Percentiles rank a stretch among this genome's conserved stretches.
These are phyloP conservation scores for Calonectria crousiana DNA, from an alignment of 2,329 filamentous ascomycete genomes.

Conservation along the genomic window DNA sequence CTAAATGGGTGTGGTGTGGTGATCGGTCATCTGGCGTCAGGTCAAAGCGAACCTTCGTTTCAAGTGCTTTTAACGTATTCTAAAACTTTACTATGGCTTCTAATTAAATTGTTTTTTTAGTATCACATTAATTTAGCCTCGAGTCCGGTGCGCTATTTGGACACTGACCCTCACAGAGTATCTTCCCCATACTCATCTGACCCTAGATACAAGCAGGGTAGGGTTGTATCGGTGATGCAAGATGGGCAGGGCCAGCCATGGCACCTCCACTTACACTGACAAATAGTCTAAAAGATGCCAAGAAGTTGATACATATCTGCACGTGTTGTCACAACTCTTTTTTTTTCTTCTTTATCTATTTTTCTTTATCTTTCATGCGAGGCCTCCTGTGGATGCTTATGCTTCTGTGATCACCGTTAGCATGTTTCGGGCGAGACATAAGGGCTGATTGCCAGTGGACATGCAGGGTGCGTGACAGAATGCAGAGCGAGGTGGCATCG, in stretches of 20 bases:
- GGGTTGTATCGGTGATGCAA: conserved; percentile 11
- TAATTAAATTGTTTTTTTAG: not conserved
- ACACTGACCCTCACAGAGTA: not conserved
- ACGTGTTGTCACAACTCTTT: not conserved
- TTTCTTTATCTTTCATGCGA: not conserved
- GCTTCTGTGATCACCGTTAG: not conserved
- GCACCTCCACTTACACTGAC: conserved; percentile 7
- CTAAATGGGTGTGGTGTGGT: not conserved
- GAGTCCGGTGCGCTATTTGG: not conserved
- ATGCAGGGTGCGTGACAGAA: not conserved
- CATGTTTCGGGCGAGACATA: not conserved
- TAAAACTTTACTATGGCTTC: not conserved
- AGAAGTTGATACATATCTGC: not conserved
- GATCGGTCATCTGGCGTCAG: not conserved
- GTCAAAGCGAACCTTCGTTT: not conserved
- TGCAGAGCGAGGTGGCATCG: conserved; percentile 6
- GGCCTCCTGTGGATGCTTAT: not conserved
- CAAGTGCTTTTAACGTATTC: not conserved
- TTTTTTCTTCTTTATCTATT: not conserved
- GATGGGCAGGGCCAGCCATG: not conserved
- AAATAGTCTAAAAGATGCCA: conserved; percentile 4
- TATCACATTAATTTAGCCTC: not conserved
- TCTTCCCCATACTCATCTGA: conserved; percentile 12
- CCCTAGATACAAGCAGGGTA: conserved; percentile 5
- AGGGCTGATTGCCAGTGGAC: conserved; percentile 1